A percentile compares a stretch with the other conserved stretches of the same genome.
These are phyloP conservation scores for Trametes hirsuta DNA, from an alignment of 1,284 basidiomycete species.

Conservation along the genomic window DNA sequence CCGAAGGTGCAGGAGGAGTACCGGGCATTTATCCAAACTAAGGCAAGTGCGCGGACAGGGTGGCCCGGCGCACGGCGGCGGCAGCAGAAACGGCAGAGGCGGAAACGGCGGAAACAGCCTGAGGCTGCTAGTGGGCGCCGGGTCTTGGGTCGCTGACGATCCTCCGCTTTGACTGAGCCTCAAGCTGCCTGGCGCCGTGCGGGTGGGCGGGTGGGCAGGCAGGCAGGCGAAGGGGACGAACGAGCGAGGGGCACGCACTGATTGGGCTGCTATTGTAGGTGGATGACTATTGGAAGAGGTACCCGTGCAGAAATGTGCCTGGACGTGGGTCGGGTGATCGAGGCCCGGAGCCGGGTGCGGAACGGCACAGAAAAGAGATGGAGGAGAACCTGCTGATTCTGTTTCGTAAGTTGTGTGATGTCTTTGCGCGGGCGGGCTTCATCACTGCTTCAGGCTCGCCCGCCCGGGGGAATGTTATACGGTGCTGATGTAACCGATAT, in stretches of 20 bases:
- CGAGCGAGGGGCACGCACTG: too few relatives aligned
- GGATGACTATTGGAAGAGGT: constrained; percentile 45
- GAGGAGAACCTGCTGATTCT: constrained; percentile 70
- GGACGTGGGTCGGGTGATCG: constrained; percentile 3
- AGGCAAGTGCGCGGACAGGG: constrained; percentile 42
- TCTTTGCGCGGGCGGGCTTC: background rate
- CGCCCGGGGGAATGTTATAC: background rate
- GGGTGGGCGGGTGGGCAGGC: too few relatives aligned
- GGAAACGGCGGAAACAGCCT: background rate
- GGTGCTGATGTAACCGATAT: constrained; percentile 1
- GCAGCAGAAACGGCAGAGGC: background rate
- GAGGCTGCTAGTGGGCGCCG: background rate
- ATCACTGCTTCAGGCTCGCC: background rate
- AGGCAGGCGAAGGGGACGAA: too few relatives aligned
- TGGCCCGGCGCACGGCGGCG: background rate
- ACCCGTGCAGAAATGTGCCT: constrained; percentile 36
- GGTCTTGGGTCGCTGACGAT: background rate
- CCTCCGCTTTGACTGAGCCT: background rate
- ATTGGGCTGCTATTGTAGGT: constrained; percentile 40
- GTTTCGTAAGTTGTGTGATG: constrained; percentile 52
- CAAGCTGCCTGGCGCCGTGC: too few relatives aligned
- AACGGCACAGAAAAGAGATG: constrained; percentile 48
- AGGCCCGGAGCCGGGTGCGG: constrained; percentile 34
- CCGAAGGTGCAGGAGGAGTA: constrained; percentile 63
- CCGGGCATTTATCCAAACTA: constrained; percentile 59